phyloP scores from a whole-genome alignment of 176 grass and related monocot genomes.

The Musa beccarii region DNA sequence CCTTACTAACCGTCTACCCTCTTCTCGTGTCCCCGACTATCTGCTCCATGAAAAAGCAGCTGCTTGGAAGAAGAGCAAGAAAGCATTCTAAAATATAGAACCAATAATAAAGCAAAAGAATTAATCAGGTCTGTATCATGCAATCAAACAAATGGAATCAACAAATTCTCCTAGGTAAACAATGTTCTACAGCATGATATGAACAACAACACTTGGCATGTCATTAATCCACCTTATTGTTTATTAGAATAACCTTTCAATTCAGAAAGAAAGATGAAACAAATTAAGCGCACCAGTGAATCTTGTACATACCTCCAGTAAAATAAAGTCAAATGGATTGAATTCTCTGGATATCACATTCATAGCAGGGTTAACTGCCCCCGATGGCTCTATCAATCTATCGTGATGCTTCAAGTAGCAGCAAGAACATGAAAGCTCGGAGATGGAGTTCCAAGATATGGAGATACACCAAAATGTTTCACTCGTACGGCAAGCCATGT shows the following conservation, averaged over 20 bases:
- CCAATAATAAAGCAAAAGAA: neutral
- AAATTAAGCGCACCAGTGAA: neutral
- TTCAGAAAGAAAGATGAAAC: neutral
- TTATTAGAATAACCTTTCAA: neutral
- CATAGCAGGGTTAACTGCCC: neutral
- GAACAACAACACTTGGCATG: neutral
- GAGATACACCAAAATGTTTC: neutral
- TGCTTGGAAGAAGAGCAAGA: no score
- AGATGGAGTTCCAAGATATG: neutral
- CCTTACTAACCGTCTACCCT: neutral
- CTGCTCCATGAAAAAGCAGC: neutral
- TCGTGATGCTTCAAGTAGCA: neutral
- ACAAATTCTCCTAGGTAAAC: neutral
- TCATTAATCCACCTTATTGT: neutral
- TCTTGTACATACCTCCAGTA: neutral
- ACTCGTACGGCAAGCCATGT: neutral
- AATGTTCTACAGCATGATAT: neutral
- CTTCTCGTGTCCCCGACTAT: neutral
- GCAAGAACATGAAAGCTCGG: neutral
- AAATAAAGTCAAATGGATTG: neutral
- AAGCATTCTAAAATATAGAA: no score
- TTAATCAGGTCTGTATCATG: neutral
- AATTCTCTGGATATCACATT: neutral
- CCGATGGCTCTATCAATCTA: no score
- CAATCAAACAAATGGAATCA: neutral